phyloP scores from a whole-genome alignment of 2,329 filamentous ascomycete species.

The Nothophoma quercina region DNA sequence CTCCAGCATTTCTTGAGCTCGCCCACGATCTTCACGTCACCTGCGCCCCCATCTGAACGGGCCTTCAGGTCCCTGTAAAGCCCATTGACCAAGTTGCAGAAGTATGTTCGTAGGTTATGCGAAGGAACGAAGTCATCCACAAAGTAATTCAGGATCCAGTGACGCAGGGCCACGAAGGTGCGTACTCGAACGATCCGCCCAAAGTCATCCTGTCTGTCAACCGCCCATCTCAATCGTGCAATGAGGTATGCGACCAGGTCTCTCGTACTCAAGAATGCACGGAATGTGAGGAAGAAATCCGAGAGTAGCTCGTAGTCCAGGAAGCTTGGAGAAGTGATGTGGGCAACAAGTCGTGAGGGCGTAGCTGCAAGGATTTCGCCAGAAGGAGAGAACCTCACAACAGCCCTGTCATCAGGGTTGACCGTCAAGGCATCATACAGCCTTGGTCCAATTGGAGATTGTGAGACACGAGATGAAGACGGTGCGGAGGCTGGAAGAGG shows the following conservation, averaged over 20 bases:
- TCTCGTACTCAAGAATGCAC: conserved; percentile 79
- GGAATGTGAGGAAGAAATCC: conserved; percentile 96
- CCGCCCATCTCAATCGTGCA: conserved; percentile 85
- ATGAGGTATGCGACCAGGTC: conserved; percentile 85
- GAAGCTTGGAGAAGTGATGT: conserved; percentile 95
- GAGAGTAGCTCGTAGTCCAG: conserved; percentile 96
- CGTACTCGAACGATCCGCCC: conserved; percentile 95
- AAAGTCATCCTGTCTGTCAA: conserved; percentile 79
- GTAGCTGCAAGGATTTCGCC: conserved; percentile 87
- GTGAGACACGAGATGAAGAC: conserved; percentile 48
- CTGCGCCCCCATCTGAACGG: conserved; percentile 62
- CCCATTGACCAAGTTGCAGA: conserved; percentile 80
- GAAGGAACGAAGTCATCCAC: conserved; percentile 89
- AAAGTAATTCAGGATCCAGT: conserved; percentile 99
- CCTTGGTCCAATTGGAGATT: conserved; percentile 60
- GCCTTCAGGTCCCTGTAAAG: conserved; percentile 62
- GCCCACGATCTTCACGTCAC: conserved; percentile 83
- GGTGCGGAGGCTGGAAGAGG: conserved; percentile 44
- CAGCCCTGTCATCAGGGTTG: conserved; percentile 79
- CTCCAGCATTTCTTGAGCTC: conserved; percentile 99
- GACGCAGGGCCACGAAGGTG: conserved; percentile 91
- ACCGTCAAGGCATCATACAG: conserved; percentile 85
- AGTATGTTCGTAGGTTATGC: conserved; percentile 74
- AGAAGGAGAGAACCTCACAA: conserved; percentile 81
- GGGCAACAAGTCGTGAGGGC: conserved; percentile 87